Evolutionary conservation across 768 basidiomycete species (phyloP), one percentile per base, ranked within the genome.

Genomic region (Strobilomyces echinocephalus): DNA sequence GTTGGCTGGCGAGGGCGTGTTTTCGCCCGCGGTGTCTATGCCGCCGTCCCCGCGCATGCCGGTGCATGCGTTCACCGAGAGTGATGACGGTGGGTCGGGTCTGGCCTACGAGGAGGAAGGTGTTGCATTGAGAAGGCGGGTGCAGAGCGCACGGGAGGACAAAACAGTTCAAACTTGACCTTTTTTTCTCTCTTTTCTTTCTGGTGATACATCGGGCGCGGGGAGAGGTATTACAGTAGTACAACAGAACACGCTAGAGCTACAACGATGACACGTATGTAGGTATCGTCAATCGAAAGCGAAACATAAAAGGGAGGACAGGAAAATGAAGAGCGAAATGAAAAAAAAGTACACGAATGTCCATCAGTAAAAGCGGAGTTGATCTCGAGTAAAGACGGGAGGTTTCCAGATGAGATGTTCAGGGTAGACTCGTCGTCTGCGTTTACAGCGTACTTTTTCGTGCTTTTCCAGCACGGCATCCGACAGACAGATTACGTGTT

Each of bases 361-460:
- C 30, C 44, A 44, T 69, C 58, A 69, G 50, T 64, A 69, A 63
- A 94, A 94, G 54, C 91, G 82, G 55, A 94, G 75, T 72, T 94
- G 91, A 62, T 92, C 91, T 56, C 91, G 80, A 46, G 89, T 90
- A 72, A 95, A 94, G 42, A 88, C 85, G 15, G 91, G 97, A 51
- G 97, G 95, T 69, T 95, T 97, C 97, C 97, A 99, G 60, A 83
- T 80, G 53, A 99, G 73, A 64, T 77, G 76, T 54, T 88, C 84
- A 31, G 95, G 76, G 59, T 90, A 79, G 59, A 99, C 95, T 51
- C 85, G 75, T 46, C 85, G 79, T 56, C 86, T 77, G 46, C 82
- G 79, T 73, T 97, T 99, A 65, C 75, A 79, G 72, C 80, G 83
- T 30, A 82, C 78, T 68, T 92, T 94, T 69, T 88, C 84, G 71